Percentiles rank a stretch among this genome's conserved stretches.
Evolutionary conservation across 176 grass and related monocot species (phyloP).

Genomic region (Oryza meyeriana): DNA sequence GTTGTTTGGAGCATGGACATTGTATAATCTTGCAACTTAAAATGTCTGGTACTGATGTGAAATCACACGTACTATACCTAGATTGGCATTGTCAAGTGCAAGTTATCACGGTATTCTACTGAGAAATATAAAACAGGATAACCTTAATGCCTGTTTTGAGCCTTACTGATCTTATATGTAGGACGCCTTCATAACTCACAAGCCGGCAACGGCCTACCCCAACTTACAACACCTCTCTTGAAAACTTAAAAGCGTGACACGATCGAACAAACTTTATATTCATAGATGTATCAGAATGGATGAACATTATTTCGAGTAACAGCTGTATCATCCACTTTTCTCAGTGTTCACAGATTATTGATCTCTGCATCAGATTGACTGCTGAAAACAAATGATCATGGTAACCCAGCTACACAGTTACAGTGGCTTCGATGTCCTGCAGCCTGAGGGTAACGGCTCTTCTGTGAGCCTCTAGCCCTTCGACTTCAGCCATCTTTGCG

Average conservation of each 20-base stretch:
- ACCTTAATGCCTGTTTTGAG: not conserved
- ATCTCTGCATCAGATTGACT: not conserved
- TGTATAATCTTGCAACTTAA: slow-evolving; percentile 11
- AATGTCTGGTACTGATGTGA: not conserved
- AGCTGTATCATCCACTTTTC: not conserved
- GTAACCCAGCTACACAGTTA: slow-evolving; percentile 40
- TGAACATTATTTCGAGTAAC: not conserved
- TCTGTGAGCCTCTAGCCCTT: slow-evolving; percentile 90
- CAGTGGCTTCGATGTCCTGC: slow-evolving; percentile 57
- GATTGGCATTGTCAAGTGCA: not conserved
- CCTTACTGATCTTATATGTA: not conserved
- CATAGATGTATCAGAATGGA: not conserved
- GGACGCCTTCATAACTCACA: too few species aligned
- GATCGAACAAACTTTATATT: not conserved
- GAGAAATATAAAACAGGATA: not conserved
- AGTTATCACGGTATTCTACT: not conserved
- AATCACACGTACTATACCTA: not conserved
- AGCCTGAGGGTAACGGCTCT: slow-evolving; percentile 89
- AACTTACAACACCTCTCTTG: too few species aligned
- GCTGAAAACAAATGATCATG: slow-evolving; percentile 11
- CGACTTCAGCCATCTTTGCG: slow-evolving; percentile 88
- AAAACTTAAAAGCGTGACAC: not conserved
- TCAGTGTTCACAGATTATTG: not conserved
- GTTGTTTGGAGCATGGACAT: not conserved
- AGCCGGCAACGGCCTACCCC: too few species aligned